A percentile compares a stretch with the other conserved stretches of the same genome.
phyloP scores from a whole-genome alignment of 1,139 yeast species.

The Zhuliangozyma blackwelliae region DNA sequence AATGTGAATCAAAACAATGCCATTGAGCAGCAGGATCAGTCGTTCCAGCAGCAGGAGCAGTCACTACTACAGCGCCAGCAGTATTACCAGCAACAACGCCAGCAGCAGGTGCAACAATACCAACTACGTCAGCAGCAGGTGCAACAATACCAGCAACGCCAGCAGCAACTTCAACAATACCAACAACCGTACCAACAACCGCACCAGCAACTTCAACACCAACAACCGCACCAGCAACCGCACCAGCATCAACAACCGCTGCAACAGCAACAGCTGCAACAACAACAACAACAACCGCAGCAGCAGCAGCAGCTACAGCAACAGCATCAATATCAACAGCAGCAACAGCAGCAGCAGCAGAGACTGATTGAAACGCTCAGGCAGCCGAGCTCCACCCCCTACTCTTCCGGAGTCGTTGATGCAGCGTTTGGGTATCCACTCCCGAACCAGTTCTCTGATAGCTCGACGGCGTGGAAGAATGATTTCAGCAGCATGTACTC shows the following conservation, averaged over 20 bases:
- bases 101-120: background rate
- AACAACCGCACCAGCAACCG: too few relatives aligned
- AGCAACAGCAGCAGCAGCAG: too few relatives aligned
- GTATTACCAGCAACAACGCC: background rate
- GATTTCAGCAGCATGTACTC: constrained; percentile 10
- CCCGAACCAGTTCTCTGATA: background rate
- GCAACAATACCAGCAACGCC: background rate
- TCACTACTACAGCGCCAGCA: background rate
- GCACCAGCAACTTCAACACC: background rate
- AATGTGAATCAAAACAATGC: constrained; percentile 6
- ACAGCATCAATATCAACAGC: too few relatives aligned
- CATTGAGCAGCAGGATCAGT: background rate
- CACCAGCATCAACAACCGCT: too few relatives aligned
- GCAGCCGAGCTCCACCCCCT: too few relatives aligned
- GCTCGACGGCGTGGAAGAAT: background rate
- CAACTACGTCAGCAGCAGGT: background rate
- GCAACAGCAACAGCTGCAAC: background rate
- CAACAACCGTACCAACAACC: background rate
- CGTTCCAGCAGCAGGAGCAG: background rate
- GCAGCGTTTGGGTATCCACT: too few relatives aligned
- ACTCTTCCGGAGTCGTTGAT: too few relatives aligned
- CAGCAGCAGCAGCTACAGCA: too few relatives aligned
- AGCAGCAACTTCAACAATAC: background rate
- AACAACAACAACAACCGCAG: background rate
- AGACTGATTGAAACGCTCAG: too few relatives aligned